Evolutionary conservation across 257 asterid species (phyloP), one percentile per base, ranked within the genome.

Genomic region (Pogostemon cablin): DNA sequence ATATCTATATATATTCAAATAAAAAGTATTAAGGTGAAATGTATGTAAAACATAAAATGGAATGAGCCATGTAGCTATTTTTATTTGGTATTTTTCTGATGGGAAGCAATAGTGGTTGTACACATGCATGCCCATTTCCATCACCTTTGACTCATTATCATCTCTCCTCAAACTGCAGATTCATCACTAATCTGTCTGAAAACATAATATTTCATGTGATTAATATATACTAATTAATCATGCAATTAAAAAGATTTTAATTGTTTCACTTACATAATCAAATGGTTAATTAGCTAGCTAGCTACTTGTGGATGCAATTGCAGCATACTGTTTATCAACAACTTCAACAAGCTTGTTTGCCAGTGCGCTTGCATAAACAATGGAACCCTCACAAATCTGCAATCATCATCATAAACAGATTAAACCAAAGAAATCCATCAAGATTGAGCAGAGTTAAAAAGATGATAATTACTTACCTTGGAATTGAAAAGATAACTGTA

Each of bases 321-420:
- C 83, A 39, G 96, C 84, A 73, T 87, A 87, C 55, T 85, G 91
- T 74, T 87, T 87, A 71, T 88, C 96, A 76, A 87, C 91, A 62
- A 81, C 95, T 63, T 90, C 96, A 75, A 90, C 88, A 6, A 93
- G 87, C 86, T 86, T 90, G 84, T 89, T 89, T 8, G 98, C 97
- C 68, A 93, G 75, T 35, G 96, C 93, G 76, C 95, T 89, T 2
- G 96, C 95, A 75, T 90, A 86, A 61, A 93, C 96, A 6, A 86
- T 87, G 2, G 96, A 88, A 4, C 96, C 97, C 83, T 93, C 97
- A 76, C 83, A 82, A 72, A 93, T 93, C 98, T 93, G 88, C 86
- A 72, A 61, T 10, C 11, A 41, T 5, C 1, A 58, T 9, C 4
- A 32, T 0, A 0, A 11, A 9, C 9, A 69, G 12, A 7, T 17